Conservation (phyloP, 495 filamentous ascomycete species). For the Penicillium manginii region DNA sequence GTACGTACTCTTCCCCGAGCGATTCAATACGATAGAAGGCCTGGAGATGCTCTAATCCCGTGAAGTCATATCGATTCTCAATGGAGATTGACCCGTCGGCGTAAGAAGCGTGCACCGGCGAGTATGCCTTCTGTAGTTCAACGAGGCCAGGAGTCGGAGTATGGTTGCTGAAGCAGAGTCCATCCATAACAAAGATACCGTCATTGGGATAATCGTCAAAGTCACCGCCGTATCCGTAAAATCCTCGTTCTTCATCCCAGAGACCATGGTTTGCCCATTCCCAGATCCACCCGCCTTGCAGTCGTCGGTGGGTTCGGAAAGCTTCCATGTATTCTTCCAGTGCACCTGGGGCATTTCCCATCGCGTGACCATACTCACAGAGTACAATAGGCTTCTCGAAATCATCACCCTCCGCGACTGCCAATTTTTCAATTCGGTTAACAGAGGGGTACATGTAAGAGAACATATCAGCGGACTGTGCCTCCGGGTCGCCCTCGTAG, state of each 20-base stretch:
- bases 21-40: constrained; percentile 28
- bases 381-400: constrained; percentile 63
- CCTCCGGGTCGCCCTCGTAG: constrained; percentile 66
- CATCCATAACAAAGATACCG: constrained; percentile 67
- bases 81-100: constrained; percentile 13
- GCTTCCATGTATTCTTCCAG: constrained; percentile 66
- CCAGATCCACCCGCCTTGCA: constrained; percentile 75
- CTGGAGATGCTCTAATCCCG: constrained; percentile 50
- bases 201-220: constrained; percentile 68
- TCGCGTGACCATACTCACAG: constrained; percentile 71
- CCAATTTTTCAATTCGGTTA: constrained; percentile 47
- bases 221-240: constrained; percentile 68
- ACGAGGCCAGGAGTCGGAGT: constrained; percentile 58
- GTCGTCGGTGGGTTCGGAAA: constrained; percentile 57
- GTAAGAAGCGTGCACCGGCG: constrained; percentile 44
- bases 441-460: constrained; percentile 68
- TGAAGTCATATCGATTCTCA: constrained; percentile 60
- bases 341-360: constrained; percentile 73
- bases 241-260: constrained; percentile 48
- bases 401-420: constrained; percentile 41
- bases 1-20: constrained; percentile 18
- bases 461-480: constrained; percentile 64
- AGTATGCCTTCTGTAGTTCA: constrained; percentile 63
- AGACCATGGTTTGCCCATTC: constrained; percentile 77
- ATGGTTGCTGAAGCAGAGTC: constrained; percentile 59